These are phyloP conservation scores for Solanum paucissectum DNA, from an alignment of 257 asterid genomes.

Conservation along the genomic window DNA sequence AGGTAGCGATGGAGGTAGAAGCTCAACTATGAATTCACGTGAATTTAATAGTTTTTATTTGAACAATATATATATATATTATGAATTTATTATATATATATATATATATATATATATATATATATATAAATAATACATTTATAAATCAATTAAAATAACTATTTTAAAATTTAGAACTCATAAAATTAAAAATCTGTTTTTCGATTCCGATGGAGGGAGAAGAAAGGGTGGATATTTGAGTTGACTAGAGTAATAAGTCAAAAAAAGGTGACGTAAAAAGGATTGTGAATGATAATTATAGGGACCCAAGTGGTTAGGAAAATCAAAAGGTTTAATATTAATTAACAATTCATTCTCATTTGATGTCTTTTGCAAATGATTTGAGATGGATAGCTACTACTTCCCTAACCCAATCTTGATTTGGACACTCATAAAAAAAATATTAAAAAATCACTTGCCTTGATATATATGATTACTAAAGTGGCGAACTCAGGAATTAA, in stretches of 20 bases:
- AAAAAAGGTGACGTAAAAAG: constrained; percentile 34
- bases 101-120: no score
- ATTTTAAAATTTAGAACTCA: neutral
- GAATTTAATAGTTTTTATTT: neutral
- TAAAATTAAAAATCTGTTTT: neutral
- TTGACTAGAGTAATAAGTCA: constrained; percentile 47
- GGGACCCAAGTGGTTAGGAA: constrained; percentile 70
- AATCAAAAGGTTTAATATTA: constrained; percentile 15
- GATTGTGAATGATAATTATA: constrained; percentile 45
- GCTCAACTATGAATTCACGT: fast-evolving
- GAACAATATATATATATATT: no score
- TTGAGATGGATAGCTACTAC: constrained; percentile 20
- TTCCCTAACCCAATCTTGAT: neutral
- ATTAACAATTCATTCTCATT: constrained; percentile 13
- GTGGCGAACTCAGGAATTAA: no score
- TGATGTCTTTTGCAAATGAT: constrained; percentile 12
- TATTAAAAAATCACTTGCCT: neutral
- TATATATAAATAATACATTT: neutral
- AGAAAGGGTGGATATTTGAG: constrained; percentile 5
- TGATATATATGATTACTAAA: neutral
- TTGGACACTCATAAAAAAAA: neutral
- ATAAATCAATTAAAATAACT: neutral
- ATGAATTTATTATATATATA: no score
- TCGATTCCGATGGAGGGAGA: neutral
- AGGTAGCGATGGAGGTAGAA: neutral